Evolutionary conservation across 129 eudicot species (phyloP).

Genomic region (Gnaphalium uliginosum): DNA sequence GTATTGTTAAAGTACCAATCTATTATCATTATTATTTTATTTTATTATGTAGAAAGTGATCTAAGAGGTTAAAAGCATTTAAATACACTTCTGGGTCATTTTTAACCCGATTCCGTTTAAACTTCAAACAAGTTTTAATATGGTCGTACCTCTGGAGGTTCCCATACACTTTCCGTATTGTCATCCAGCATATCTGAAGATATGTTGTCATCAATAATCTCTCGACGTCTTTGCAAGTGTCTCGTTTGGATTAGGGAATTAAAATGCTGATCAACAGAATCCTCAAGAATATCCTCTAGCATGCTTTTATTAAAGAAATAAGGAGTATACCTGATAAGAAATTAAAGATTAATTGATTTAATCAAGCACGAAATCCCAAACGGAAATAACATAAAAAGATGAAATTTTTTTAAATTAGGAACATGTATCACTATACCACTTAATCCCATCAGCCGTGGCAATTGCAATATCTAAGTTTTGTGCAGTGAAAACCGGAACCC

Average conservation of each 20-base stretch:
- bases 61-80: no score
- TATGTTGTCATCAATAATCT: slow-evolving; percentile 66
- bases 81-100: not conserved
- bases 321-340: slow-evolving; percentile 77
- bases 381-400: not conserved
- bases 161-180: slow-evolving; percentile 76
- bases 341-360: slow-evolving; percentile 1
- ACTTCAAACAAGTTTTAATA: not conserved
- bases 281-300: slow-evolving; percentile 92
- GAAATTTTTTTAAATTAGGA: not conserved
- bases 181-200: slow-evolving; percentile 71
- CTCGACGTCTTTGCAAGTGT: slow-evolving; percentile 67
- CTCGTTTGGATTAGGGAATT: slow-evolving; percentile 68
- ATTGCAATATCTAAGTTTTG: slow-evolving; percentile 88
- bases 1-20: not conserved
- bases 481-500: slow-evolving; percentile 95
- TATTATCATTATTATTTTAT: no score
- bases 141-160: slow-evolving; percentile 80
- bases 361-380: not conserved
- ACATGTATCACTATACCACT: slow-evolving; percentile 50
- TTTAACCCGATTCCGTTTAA: not conserved
- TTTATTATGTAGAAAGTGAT: not conserved
- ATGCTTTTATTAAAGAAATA: slow-evolving; percentile 84
- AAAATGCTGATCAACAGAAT: slow-evolving; percentile 88
- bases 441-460: slow-evolving; percentile 78